Evolutionary conservation across 2,329 filamentous ascomycete genomes (phyloP).

Genomic region (Colletotrichum trifolii): DNA sequence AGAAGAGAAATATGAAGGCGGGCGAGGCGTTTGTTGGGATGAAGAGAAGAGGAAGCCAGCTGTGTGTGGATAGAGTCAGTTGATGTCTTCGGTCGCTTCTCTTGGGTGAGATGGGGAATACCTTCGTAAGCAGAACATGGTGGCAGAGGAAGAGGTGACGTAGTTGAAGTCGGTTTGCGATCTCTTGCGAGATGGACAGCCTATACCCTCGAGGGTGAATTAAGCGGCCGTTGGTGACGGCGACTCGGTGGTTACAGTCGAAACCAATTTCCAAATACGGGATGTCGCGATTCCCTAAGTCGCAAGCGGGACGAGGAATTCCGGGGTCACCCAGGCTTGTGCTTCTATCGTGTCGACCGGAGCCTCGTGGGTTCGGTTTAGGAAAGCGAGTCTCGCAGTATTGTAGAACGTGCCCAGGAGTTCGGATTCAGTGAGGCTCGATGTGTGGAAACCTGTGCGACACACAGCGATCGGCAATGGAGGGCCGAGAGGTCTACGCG

Average conservation of each 20-base stretch:
- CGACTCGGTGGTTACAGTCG: no score
- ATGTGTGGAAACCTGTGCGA: no score
- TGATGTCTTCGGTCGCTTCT: slow-evolving; percentile 21
- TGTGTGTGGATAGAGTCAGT: slow-evolving; percentile 46
- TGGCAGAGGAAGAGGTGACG: slow-evolving; percentile 31
- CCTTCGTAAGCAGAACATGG: slow-evolving; percentile 74
- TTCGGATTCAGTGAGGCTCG: no score
- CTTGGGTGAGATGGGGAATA: slow-evolving; percentile 42
- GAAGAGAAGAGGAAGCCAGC: slow-evolving; percentile 89
- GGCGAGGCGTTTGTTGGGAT: slow-evolving; percentile 88
- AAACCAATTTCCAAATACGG: no score
- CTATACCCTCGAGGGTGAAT: no score
- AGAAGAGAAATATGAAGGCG: slow-evolving; percentile 87
- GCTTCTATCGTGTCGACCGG: not conserved
- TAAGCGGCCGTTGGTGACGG: no score
- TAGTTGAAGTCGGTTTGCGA: slow-evolving; percentile 6
- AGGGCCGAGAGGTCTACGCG: no score
- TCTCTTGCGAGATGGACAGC: slow-evolving; percentile 4
- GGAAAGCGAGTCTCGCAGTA: not conserved
- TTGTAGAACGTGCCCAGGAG: no score
- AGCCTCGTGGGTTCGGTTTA: not conserved
- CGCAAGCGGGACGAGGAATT: no score
- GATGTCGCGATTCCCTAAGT: no score
- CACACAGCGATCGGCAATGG: no score
- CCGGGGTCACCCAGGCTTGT: no score